Conservation (phyloP, 139 green algal species). For the Coccomyxa sp. region DNA sequence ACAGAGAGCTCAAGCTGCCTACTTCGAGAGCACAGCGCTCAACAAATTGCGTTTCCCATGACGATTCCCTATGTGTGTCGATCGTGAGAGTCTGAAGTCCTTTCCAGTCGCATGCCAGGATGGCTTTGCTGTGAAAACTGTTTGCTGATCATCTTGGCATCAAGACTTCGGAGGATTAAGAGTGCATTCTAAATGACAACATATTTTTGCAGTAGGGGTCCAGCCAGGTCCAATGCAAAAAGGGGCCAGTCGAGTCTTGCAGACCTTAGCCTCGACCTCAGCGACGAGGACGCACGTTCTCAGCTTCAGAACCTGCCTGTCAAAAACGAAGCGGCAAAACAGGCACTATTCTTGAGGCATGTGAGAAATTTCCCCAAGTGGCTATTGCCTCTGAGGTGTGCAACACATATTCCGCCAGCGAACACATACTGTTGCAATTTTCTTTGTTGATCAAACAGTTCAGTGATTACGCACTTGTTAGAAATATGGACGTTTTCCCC, state of each 20-base stretch:
- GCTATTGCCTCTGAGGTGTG: slow-evolving; percentile 28
- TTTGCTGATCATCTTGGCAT: too few species aligned
- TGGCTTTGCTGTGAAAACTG: too few species aligned
- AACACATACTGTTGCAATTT: neutral
- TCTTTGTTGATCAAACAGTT: neutral
- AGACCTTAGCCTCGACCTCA: neutral
- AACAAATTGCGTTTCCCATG: too few species aligned
- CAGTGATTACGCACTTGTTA: neutral
- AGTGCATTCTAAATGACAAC: neutral
- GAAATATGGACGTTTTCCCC: neutral
- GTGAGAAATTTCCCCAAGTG: slow-evolving; percentile 17
- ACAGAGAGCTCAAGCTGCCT: too few species aligned
- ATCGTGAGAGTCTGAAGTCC: too few species aligned
- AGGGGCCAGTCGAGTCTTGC: neutral
- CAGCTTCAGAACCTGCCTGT: slow-evolving; percentile 12
- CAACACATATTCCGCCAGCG: neutral
- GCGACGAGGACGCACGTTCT: neutral
- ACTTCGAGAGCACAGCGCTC: too few species aligned
- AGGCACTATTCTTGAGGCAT: slow-evolving; percentile 12
- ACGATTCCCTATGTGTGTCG: too few species aligned
- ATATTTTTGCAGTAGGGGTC: neutral
- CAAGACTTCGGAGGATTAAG: too few species aligned
- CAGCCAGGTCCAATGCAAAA: neutral
- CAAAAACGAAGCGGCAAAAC: slow-evolving; percentile 25
- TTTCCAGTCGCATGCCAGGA: too few species aligned